Conservation (phyloP, 2,329 filamentous ascomycete genomes). For the Pseudogymnoascus destructans region DNA sequence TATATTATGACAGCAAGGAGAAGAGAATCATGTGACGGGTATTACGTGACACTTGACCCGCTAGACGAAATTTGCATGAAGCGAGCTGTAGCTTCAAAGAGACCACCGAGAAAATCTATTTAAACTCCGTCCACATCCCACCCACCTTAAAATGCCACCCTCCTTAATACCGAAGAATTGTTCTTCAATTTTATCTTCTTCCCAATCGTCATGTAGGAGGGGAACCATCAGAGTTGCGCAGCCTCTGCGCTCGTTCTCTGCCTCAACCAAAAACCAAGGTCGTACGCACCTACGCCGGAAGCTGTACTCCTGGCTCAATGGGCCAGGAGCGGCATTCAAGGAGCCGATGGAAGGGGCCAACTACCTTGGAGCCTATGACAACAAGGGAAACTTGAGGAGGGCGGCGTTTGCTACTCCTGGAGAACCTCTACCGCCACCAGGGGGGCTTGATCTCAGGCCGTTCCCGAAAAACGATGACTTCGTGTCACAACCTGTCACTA, state of each 20-base stretch:
- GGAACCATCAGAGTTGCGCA: slow-evolving; percentile 10
- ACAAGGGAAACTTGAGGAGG: slow-evolving; percentile 21
- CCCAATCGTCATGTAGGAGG: slow-evolving; percentile 4
- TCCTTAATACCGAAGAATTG: slow-evolving; percentile 6
- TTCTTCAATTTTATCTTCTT: slow-evolving; percentile 2
- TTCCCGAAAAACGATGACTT: slow-evolving; percentile 52
- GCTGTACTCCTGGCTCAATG: slow-evolving; percentile 23
- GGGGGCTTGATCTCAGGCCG: slow-evolving; percentile 28
- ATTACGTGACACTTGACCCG: not conserved
- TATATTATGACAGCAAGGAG: too few species aligned
- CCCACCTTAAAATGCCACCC: slow-evolving; percentile 3
- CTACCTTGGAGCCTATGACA: slow-evolving; percentile 24
- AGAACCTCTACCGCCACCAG: slow-evolving; percentile 16
- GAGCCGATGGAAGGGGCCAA: slow-evolving; percentile 24
- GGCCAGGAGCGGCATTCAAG: slow-evolving; percentile 19
- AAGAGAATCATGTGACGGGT: not conserved
- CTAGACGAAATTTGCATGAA: slow-evolving; percentile 7
- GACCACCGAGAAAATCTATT: slow-evolving; percentile 5
- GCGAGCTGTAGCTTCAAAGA: slow-evolving; percentile 8
- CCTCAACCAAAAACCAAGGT: slow-evolving; percentile 19
- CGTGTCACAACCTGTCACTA: slow-evolving; percentile 47
- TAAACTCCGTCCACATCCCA: not conserved
- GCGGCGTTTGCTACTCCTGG: slow-evolving; percentile 13
- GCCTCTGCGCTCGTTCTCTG: slow-evolving; percentile 24
- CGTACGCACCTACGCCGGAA: slow-evolving; percentile 21